Evolutionary conservation across 768 basidiomycete species (phyloP).

Genomic region (Nevesoporus exiguus): DNA sequence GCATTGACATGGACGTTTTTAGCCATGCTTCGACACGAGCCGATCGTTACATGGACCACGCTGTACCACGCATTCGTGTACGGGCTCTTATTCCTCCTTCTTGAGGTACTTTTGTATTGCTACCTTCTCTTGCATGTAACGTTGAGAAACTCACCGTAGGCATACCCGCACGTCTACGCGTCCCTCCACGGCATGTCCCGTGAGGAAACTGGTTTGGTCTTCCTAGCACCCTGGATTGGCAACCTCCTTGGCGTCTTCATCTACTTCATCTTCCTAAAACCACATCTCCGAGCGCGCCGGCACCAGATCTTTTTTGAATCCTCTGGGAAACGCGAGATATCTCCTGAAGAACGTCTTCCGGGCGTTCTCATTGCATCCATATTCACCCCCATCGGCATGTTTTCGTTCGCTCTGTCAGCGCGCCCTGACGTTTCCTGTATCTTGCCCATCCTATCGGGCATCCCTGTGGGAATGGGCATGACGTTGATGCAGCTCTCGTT

Average conservation of each 20-base stretch:
- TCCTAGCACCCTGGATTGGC: constrained; percentile 25
- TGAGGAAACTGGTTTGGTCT: constrained; percentile 21
- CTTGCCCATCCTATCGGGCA: constrained; percentile 20
- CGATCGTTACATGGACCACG: constrained; percentile 27
- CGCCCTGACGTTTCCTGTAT: constrained; percentile 8
- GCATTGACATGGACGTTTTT: neutral
- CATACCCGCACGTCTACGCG: constrained; percentile 22
- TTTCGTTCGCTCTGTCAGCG: constrained; percentile 27
- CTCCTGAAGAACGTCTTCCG: constrained; percentile 29
- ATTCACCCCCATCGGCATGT: constrained; percentile 28
- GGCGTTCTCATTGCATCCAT: constrained; percentile 24
- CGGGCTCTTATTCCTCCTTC: constrained; percentile 29
- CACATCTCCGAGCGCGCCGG: constrained; percentile 15
- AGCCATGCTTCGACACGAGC: constrained; percentile 26
- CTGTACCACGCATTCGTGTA: constrained; percentile 28
- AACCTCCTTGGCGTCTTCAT: constrained; percentile 26
- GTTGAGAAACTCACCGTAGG: constrained; percentile 7
- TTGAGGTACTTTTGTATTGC: constrained; percentile 15
- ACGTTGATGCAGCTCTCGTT: constrained; percentile 27
- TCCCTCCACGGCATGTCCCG: constrained; percentile 24
- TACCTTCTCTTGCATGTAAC: neutral
- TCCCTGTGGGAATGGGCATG: constrained; percentile 30
- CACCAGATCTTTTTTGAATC: constrained; percentile 18
- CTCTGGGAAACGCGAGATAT: constrained; percentile 19
- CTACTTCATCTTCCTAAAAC: constrained; percentile 27